phyloP scores from a whole-genome alignment of 768 basidiomycete genomes.

The Collybia sp. region DNA sequence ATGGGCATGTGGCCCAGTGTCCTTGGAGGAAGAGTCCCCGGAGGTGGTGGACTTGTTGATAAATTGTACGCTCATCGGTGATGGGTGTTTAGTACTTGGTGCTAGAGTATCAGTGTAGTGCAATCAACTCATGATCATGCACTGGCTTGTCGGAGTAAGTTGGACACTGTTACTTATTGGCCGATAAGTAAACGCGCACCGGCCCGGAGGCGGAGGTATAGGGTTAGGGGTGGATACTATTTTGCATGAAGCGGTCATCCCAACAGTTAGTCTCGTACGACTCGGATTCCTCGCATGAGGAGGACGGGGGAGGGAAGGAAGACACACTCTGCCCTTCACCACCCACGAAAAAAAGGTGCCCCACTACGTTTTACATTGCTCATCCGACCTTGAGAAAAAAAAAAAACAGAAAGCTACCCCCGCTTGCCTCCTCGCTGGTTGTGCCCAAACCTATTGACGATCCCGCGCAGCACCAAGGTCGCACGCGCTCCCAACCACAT shows the following conservation, averaged over 20 bases:
- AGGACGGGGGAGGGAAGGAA: conserved; percentile 14
- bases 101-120: not conserved
- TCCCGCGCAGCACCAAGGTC: conserved; percentile 81
- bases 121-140: not conserved
- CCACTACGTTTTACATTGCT: not conserved
- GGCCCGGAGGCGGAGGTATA: not conserved
- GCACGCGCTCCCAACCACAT: conserved; percentile 69
- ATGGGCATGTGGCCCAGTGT: conserved; percentile 19
- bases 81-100: not conserved
- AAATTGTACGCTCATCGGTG: conserved; percentile 62
- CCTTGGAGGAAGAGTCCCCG: conserved; percentile 12
- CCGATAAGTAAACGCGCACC: no score
- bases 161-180: no score
- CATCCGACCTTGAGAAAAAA: conserved; percentile 1
- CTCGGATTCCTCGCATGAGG: conserved; percentile 41
- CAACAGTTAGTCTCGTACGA: conserved; percentile 14
- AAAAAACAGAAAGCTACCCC: conserved; percentile 53
- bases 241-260: not conserved
- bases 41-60: conserved; percentile 56
- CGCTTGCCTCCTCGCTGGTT: conserved; percentile 45
- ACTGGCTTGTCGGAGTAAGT: no score
- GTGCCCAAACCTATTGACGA: conserved; percentile 56
- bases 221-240: conserved; percentile 1
- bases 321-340: conserved; percentile 4
- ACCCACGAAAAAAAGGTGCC: conserved; percentile 39